Base-by-base conservation (phyloP, 2,329 filamentous ascomycete species). In the Colletotrichum gloeosporioides region DNA sequence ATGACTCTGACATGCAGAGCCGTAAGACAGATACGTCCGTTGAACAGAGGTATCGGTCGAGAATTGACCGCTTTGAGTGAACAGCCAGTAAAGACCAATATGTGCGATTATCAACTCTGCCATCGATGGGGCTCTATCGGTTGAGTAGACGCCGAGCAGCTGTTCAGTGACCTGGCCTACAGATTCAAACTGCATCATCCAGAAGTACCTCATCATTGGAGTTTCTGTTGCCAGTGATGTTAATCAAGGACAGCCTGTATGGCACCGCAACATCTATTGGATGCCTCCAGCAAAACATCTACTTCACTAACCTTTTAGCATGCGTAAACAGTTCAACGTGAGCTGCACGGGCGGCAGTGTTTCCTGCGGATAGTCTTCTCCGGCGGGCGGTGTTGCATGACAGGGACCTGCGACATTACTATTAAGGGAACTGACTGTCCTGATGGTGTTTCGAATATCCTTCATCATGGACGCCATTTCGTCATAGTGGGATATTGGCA, bases 311-410 rank as follows among this genome's bases (percentile, higher is more conserved):
- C 36, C 36, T 39, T 57, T 57, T 0, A 57, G 3, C n/a, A 57
- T 27, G 0, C 53, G 53, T 7, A 57, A 16, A n/a, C 53, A 57
- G 12, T 25, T 34, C 6, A 44, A 27, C 15, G 32, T 65, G 9
- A 65, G 34, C 12, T 25, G n/a, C 2, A 44, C 32, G 2, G 34
- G 13, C 2, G 31, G 22, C 0, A 44, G 15, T 31, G n/a, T 2
- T 65, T 18, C 53, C 53, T 27, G 53, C 0, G 53, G 22, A 0
- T 0, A 18, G 1, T 18, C 0, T 39, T 5, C 16, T 0, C 8
- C 1, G 16, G 0, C 4, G 39, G 4, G 16, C 39, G 39, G 4
- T 4, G 39, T 10, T n/a, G 0, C 18, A 10, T 44, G 8, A 16
- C 6, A 39, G 1, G 7, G 0, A 4, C 34, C 34, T 39, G 34